These are phyloP conservation scores for Starmera stellimalicola DNA, from an alignment of 1,139 yeast species.

Conservation along the genomic window DNA sequence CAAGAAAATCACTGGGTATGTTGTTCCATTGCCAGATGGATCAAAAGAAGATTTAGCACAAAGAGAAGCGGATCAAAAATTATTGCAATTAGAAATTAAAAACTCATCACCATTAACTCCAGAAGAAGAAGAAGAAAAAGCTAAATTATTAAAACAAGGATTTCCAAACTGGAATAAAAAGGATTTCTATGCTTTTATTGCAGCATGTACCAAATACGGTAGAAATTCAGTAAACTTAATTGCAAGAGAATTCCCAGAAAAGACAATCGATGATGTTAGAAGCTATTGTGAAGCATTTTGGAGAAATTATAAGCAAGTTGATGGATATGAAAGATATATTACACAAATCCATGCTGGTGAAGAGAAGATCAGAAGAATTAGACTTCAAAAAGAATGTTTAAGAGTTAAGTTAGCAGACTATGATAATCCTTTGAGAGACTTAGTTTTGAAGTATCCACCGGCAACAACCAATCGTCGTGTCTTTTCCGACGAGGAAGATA, in stretches of 20 bases:
- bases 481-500: slow-evolving; percentile 67
- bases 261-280: slow-evolving; percentile 57
- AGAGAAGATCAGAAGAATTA: slow-evolving; percentile 48
- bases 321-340: slow-evolving; percentile 62
- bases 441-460: slow-evolving; percentile 51
- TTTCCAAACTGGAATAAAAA: slow-evolving; percentile 61
- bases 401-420: slow-evolving; percentile 55
- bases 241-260: slow-evolving; percentile 48
- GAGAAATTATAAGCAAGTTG: slow-evolving; percentile 54
- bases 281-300: slow-evolving; percentile 62
- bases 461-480: slow-evolving; percentile 50
- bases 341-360: slow-evolving; percentile 70
- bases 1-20: slow-evolving; percentile 40
- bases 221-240: slow-evolving; percentile 54
- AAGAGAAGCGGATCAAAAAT: slow-evolving; percentile 42
- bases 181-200: slow-evolving; percentile 61
- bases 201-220: slow-evolving; percentile 55
- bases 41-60: slow-evolving; percentile 26
- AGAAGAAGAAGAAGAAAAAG: slow-evolving; percentile 53
- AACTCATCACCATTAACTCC: slow-evolving; percentile 59
- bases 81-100: slow-evolving; percentile 54
- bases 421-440: slow-evolving; percentile 55
- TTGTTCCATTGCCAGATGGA: slow-evolving; percentile 37
- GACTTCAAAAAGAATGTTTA: slow-evolving; percentile 57
- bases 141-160: slow-evolving; percentile 45